Evolutionary conservation across 2,329 filamentous ascomycete species (phyloP).

Genomic region (Neonectria hederae): DNA sequence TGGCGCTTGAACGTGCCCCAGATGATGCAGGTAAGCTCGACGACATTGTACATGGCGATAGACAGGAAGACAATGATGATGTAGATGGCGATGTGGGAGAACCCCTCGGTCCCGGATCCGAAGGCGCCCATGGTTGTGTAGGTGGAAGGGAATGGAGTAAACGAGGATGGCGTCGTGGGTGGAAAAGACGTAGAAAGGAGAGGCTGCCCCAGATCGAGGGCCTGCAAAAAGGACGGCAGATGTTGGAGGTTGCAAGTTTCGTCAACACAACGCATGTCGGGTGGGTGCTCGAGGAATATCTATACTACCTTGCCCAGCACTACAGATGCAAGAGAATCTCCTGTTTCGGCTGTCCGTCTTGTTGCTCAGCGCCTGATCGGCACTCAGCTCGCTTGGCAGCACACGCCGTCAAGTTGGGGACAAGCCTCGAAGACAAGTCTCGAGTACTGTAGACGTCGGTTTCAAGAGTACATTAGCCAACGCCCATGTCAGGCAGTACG

Average conservation of each 20-base stretch:
- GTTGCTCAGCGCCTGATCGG: not conserved
- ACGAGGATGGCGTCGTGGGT: not conserved
- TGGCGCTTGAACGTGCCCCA: conserved; percentile 48
- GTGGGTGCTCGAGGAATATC: not conserved
- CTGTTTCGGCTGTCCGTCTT: not conserved
- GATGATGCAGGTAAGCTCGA: conserved; percentile 50
- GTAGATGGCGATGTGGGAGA: conserved; percentile 32
- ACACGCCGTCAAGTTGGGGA: no score
- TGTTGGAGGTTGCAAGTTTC: not conserved
- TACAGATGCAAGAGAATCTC: not conserved
- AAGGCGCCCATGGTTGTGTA: conserved; percentile 31
- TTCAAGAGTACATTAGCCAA: not conserved
- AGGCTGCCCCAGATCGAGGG: not conserved
- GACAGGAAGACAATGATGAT: conserved; percentile 45
- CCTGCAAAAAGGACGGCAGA: not conserved
- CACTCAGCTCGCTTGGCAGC: not conserved
- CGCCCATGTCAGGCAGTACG: not conserved
- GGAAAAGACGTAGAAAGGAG: not conserved
- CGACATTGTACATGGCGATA: conserved; percentile 48
- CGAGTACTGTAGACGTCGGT: not conserved
- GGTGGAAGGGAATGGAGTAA: not conserved
- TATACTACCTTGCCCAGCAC: not conserved
- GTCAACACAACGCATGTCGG: not conserved
- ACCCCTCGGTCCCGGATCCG: conserved; percentile 37
- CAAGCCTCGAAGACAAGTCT: not conserved